Base-by-base conservation (phyloP, 1,139 yeast species). In the Candida smagusa region DNA sequence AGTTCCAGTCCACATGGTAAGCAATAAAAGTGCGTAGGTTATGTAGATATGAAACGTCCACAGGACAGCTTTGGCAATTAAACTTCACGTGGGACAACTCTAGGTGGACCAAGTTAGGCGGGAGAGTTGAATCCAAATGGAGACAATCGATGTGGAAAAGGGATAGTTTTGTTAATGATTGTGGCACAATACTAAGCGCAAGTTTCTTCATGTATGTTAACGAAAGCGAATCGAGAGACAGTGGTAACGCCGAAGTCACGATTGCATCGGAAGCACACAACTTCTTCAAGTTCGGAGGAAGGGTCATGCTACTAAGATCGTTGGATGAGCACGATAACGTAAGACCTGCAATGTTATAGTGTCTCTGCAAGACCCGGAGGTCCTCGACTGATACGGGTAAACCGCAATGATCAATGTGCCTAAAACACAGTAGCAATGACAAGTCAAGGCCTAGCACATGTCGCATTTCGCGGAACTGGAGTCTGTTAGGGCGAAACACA, bases 1-100 rank as follows among this genome's bases (percentile, higher is more conserved):
- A 31, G 32, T 35, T 35, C 35, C 35, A 35, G 30, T 35, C 38
- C 11, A 31, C 28, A 12, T 35, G 25, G 12, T 35, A 35, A 4
- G 32, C 29, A 2, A 35, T 28, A 19, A 36, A 36, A 13, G 30
- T 32, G 13, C 26, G 27, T 26, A 36, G 24, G 16, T 32, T 31
- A 16, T 24, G n/a, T 12, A 36, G 22, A 27, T 36, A 36, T 6
- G 39, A 23, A 6, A 36, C 7, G 21, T 36, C 36, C 13, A 33
- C 22, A 3, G 32, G 34, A 11, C 9, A 26, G 7, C 13, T 8
- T 9, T 8, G 23, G 12, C 16, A 27, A 7, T 12, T 24, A 24
- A 36, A 32, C 21, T 28, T 32, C 12, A 36, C 36, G 22, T 32
- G 24, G 4, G 35, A 28, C 8, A 36, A 12, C 23, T 36, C 39